Evolutionary conservation across 108 stramenopile genomes (phyloP).

Genomic region (Cyclotella cryptica): DNA sequence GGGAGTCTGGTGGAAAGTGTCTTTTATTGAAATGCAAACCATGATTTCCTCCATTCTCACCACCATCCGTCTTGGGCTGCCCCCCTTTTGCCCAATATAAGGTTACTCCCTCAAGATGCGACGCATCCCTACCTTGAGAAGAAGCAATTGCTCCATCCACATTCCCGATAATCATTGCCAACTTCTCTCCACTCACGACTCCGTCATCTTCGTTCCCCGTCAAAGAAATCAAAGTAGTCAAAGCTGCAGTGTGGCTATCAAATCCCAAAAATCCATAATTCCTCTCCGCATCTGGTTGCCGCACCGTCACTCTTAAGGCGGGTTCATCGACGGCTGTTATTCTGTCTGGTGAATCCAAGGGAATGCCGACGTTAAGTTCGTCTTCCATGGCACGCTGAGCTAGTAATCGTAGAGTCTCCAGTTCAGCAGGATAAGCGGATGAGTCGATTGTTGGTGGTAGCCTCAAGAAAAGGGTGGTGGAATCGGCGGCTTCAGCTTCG

Average conservation of each 20-base stretch:
- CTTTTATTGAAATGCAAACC: conserved; percentile 64
- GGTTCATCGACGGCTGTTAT: conserved; percentile 84
- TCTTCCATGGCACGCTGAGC: conserved; percentile 78
- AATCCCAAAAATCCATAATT: conserved; percentile 88
- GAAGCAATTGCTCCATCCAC: conserved; percentile 7
- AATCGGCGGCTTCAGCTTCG: conserved; percentile 79
- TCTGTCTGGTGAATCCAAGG: conserved; percentile 59
- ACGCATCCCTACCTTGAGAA: conserved; percentile 13
- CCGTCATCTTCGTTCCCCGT: conserved; percentile 89
- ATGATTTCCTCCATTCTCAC: conserved; percentile 26
- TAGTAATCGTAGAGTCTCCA: conserved; percentile 57
- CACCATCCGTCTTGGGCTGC: conserved; percentile 27
- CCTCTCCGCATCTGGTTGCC: conserved; percentile 51
- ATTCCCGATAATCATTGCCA: conserved; percentile 12
- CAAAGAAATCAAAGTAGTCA: conserved; percentile 80
- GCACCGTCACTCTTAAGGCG: conserved; percentile 69
- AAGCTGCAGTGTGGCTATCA: conserved; percentile 87
- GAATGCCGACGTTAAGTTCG: conserved; percentile 67
- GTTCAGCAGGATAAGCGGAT: conserved; percentile 30
- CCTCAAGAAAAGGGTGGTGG: conserved; percentile 77
- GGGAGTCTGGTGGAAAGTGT: conserved; percentile 74
- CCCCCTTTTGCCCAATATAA: conserved; percentile 76
- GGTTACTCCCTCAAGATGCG: conserved; percentile 57
- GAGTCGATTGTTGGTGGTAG: conserved; percentile 56
- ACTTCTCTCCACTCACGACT: conserved; percentile 37